Evolutionary conservation across 768 basidiomycete genomes (phyloP).

Genomic region (Tylopilus sp.): DNA sequence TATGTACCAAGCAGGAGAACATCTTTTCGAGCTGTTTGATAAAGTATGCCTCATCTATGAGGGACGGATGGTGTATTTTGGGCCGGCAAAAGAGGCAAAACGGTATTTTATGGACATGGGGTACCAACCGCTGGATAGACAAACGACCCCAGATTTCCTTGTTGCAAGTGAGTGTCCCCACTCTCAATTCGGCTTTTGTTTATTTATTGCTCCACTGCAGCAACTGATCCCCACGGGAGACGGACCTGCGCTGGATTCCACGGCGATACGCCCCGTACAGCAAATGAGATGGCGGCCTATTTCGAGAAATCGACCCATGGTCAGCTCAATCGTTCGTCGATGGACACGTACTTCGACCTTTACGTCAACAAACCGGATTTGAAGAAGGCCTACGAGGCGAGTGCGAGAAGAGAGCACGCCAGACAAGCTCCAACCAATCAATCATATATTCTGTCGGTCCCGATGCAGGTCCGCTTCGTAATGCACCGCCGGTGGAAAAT

Average conservation of each 20-base stretch:
- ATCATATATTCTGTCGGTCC: constrained; percentile 44
- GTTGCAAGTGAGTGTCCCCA: constrained; percentile 22
- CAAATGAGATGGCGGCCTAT: constrained; percentile 9
- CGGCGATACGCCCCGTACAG: constrained; percentile 14
- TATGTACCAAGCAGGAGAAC: constrained; percentile 81
- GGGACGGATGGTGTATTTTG: constrained; percentile 59
- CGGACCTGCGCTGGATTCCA: constrained; percentile 41
- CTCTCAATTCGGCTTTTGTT: neutral
- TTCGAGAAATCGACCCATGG: constrained; percentile 42
- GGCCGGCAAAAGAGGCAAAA: constrained; percentile 49
- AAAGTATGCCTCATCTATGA: constrained; percentile 54
- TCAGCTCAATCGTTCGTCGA: constrained; percentile 42
- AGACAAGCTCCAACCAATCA: constrained; percentile 34
- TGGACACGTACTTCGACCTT: constrained; percentile 41
- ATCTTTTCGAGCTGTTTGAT: constrained; percentile 61
- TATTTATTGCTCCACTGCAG: constrained; percentile 12
- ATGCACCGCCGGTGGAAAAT: constrained; percentile 45
- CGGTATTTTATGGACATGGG: constrained; percentile 60
- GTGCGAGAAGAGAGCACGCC: constrained; percentile 50
- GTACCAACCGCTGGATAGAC: constrained; percentile 50
- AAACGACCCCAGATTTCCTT: constrained; percentile 63
- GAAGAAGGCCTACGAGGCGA: constrained; percentile 42
- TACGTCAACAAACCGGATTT: constrained; percentile 45
- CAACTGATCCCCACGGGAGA: constrained; percentile 60
- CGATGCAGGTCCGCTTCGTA: constrained; percentile 43